These are phyloP conservation scores for Guadua angustifolia DNA, from an alignment of 176 grass and related monocot genomes.

Conservation along the genomic window DNA sequence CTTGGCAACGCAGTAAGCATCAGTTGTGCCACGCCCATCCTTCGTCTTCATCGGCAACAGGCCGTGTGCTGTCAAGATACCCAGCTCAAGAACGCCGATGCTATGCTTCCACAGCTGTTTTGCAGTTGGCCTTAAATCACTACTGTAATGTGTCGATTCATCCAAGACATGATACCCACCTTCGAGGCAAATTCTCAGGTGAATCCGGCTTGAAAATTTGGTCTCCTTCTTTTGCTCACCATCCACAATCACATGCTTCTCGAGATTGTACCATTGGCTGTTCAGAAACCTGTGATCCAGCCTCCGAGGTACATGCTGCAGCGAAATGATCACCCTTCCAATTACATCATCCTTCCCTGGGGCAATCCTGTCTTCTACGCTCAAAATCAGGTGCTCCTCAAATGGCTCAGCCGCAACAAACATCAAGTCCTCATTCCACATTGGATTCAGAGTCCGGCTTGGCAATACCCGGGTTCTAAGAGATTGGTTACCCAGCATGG, in stretches of 20 bases:
- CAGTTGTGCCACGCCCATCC: conserved; percentile 76
- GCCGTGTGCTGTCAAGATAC: conserved; percentile 66
- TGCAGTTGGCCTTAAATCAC: conserved; percentile 74
- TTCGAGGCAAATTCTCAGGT: conserved; percentile 68
- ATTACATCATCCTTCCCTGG: conserved; percentile 68
- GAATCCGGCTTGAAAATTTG: conserved; percentile 73
- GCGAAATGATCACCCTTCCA: conserved; percentile 51
- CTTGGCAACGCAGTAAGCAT: conserved; percentile 75
- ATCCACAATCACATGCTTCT: conserved; percentile 71
- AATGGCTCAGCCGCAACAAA: conserved; percentile 74
- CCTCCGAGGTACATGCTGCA: conserved; percentile 63
- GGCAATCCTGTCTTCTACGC: conserved; percentile 63
- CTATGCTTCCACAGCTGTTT: conserved; percentile 70
- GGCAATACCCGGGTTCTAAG: conserved; percentile 49
- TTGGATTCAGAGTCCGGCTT: conserved; percentile 58
- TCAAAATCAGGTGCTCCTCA: conserved; percentile 66
- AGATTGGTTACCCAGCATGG: conserved; percentile 60
- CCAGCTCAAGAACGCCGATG: conserved; percentile 69
- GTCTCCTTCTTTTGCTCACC: conserved; percentile 65
- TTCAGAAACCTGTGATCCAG: conserved; percentile 51
- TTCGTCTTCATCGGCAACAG: conserved; percentile 73
- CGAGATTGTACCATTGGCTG: conserved; percentile 61
- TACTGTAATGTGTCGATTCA: conserved; percentile 77
- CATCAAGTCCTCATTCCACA: conserved; percentile 80
- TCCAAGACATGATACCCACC: conserved; percentile 81